Percentiles rank a stretch among this genome's conserved stretches.
Conservation (phyloP, 305 asterid species). For the Plantago lanceolata region DNA sequence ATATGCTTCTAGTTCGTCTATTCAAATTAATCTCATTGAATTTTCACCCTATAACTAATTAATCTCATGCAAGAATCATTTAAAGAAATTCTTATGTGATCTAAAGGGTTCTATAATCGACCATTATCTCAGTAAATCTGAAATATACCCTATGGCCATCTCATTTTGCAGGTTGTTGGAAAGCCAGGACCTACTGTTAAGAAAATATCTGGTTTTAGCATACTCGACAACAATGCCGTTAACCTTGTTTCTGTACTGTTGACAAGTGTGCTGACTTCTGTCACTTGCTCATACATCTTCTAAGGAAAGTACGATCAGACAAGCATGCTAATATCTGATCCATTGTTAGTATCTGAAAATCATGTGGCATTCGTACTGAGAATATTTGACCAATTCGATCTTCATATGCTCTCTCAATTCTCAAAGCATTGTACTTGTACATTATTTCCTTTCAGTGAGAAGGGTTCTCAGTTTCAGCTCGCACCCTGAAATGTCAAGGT, state of each 20-base stretch:
- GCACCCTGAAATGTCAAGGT: no score
- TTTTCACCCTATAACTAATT: no score
- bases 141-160: constrained; percentile 8
- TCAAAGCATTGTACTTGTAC: no score
- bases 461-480: no score
- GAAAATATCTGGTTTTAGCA: constrained; percentile 71
- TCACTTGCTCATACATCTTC: constrained; percentile 57
- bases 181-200: constrained; percentile 87
- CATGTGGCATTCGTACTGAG: no score
- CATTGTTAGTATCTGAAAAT: background rate
- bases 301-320: constrained; percentile 25
- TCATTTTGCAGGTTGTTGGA: constrained; percentile 64
- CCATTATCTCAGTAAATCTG: background rate
- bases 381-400: no score
- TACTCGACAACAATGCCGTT: constrained; percentile 80
- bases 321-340: background rate
- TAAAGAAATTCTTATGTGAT: no score
- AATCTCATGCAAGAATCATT: no score
- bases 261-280: constrained; percentile 52
- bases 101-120: no score
- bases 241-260: constrained; percentile 63
- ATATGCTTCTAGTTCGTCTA: background rate
- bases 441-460: no score
- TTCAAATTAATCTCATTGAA: background rate
- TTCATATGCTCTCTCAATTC: no score